Evolutionary conservation across 371 early-diverging fungal genomes (phyloP).

Genomic region (Sporodiniella umbellata): DNA sequence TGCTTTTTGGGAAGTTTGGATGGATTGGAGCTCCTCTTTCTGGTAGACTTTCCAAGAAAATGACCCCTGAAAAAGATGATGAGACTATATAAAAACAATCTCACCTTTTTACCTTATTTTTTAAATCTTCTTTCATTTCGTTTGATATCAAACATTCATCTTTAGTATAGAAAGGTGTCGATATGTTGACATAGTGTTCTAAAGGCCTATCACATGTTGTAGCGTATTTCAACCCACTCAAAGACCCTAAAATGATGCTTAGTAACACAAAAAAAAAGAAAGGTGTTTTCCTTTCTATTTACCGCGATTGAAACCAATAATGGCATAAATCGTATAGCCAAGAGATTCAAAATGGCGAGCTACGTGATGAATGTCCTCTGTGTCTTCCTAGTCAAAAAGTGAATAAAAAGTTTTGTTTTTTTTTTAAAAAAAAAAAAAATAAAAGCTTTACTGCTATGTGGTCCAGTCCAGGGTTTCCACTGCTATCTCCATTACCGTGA

Average conservation of each 20-base stretch:
- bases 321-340: constrained; percentile 47
- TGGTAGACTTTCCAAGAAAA: constrained; percentile 23
- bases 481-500: constrained; percentile 48
- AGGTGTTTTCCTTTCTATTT: no score
- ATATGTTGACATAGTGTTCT: constrained; percentile 39
- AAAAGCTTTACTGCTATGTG: constrained; percentile 27
- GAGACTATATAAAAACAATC: not conserved
- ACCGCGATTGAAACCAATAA: constrained; percentile 51
- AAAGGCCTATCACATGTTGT: constrained; percentile 31
- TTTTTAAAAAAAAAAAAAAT: constrained; percentile 3
- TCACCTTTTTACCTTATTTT: not conserved
- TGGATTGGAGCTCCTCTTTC: constrained; percentile 7
- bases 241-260: constrained; percentile 31
- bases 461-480: constrained; percentile 39
- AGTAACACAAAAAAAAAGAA: no score
- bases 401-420: not conserved
- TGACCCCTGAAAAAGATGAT: constrained; percentile 7
- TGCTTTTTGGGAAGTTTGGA: constrained; percentile 19
- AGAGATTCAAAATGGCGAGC: constrained; percentile 40
- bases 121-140: no score
- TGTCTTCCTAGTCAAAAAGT: constrained; percentile 26
- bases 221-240: constrained; percentile 50
- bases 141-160: constrained; percentile 4
- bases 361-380: constrained; percentile 43
- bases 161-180: constrained; percentile 42